Evolutionary conservation across 1,284 basidiomycete genomes (phyloP), one percentile per base, ranked within the genome.

Genomic region (Gomphus bonarii): DNA sequence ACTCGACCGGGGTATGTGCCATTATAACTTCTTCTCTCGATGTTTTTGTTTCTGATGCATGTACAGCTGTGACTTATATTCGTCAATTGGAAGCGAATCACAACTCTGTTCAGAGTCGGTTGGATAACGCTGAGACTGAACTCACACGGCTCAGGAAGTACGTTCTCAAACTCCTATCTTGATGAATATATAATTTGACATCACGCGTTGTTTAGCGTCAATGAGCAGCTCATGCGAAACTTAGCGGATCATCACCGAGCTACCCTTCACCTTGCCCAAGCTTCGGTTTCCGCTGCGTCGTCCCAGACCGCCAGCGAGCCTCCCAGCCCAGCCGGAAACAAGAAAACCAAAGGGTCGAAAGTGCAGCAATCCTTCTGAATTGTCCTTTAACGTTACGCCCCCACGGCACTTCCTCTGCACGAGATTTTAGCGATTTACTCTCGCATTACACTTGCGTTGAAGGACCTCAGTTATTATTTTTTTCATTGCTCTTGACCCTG

Each of bases 141-240:
- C 84, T 86, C 62, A 75, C 80, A 66, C 79, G 85, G 64, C 83
- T 89, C 66, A 80, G 84, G 70, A 75, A 76, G 75, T 77, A 61
- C 61, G 74, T 61, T 31, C 30, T 43, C 28, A 11, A 35, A 10
- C n/a, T 30, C 5, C 35, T 25, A 10, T 20, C 3, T 68, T 18
- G 65, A 20, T 18, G 20, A 4, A 28, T 12, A 9, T 14, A 54
- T 33, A 49, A 56, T 40, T 5, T 20, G 40, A 43, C 14, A 3
- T 8, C 9, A 7, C 6, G 16, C 2, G 1, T 9, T 8, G 3
- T 30, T 47, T 56, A 51, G 79, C 65, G 82, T 91, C 65, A 90
- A 90, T 70, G 87, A 91, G 78, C 84, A 84, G 43, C 76, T 91
- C 67, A 89, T 90, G 85, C 81, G 89, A 68, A 81, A 82, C 69